Evolutionary conservation across 345 rosid genomes (phyloP), one percentile per base, ranked within the genome.

Genomic region (Eucalyptus albens): DNA sequence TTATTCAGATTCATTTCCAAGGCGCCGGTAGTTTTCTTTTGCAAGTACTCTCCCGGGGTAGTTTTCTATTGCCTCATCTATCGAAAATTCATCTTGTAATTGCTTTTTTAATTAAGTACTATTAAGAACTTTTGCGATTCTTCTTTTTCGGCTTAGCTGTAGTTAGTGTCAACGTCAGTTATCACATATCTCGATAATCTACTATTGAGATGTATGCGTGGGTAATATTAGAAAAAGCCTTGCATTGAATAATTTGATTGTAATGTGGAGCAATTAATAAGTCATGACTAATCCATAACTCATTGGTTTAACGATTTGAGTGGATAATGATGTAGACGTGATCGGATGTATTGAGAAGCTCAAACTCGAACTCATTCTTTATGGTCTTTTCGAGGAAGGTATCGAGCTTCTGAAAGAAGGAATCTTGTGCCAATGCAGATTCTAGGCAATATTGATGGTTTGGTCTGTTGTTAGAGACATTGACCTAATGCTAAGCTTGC

Each of bases 321-420:
- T 19, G 14, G 42, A 21, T 11, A 40, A 19, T 4, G 26, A 9
- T 33, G 26, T 37, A 4, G 7, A 5, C 0, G 5, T 2, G 12
- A 10, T 10, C 2, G 4, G 2, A 19, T 19, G 3, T 19, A 19
- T 6, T 10, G 3, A 37, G 0, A 2, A 19, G 26, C 0, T 72
- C 5, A 19, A 4, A 19, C 13, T 19, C 2, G 0, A 2, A 40
- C 24, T 72, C 5, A 9, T 22, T 37, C 26, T 37, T 10, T 7
- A 10, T 2, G 3, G 19, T 33, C 8, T 67, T 17, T 8, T 1
- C 1, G 2, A 31, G 6, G 40, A 67, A 67, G 22, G 80, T 31
- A n/a, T 67, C 6, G 2, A 8, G 80, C 11, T 67, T n/a, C 0
- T 4, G 2, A 67, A 15, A 10, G 21, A 67, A 67, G 77, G 40